Conservation (phyloP, 192 early-diverging fungal genomes). For the Phycomyces nitens region DNA sequence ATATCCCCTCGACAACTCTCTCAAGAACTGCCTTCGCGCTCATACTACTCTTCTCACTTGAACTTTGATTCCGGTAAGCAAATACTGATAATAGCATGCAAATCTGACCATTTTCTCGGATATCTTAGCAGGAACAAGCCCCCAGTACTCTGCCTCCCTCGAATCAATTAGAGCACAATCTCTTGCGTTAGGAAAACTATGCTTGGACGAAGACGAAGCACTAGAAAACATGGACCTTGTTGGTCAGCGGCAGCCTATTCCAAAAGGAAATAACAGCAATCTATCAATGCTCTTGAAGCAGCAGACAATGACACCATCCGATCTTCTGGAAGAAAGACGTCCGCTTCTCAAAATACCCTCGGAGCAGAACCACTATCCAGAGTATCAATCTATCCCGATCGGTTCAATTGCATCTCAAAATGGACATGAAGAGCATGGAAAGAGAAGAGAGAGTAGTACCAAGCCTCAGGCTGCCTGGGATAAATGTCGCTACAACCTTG, state of each 20-base stretch:
- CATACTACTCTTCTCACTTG: slow-evolving; percentile 34
- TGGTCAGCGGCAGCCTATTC: neutral
- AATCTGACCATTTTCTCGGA: neutral
- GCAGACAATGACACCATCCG: neutral
- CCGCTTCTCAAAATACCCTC: slow-evolving; percentile 2
- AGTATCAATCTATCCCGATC: neutral
- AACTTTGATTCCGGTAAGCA: slow-evolving; percentile 24
- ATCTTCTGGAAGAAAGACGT: neutral
- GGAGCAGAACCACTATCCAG: neutral
- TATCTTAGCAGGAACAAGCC: neutral
- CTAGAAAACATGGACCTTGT: neutral
- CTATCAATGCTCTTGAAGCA: slow-evolving; percentile 24
- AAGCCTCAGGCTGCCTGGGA: no score
- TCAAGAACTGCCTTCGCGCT: slow-evolving; percentile 33
- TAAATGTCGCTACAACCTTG: no score
- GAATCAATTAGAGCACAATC: slow-evolving; percentile 40
- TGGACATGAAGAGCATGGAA: neutral
- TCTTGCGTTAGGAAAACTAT: slow-evolving; percentile 32
- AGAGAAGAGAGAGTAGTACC: no score
- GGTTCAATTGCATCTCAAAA: neutral
- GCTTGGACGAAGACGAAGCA: slow-evolving; percentile 17
- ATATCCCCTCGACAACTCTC: slow-evolving; percentile 3
- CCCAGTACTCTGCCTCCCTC: slow-evolving; percentile 39
- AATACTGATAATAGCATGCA: neutral
- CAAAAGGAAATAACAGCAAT: slow-evolving; percentile 11